Percentiles rank a stretch among this genome's conserved stretches.
phyloP scores from a whole-genome alignment of 73 alveolate species.

The Blepharisma stoltei region DNA sequence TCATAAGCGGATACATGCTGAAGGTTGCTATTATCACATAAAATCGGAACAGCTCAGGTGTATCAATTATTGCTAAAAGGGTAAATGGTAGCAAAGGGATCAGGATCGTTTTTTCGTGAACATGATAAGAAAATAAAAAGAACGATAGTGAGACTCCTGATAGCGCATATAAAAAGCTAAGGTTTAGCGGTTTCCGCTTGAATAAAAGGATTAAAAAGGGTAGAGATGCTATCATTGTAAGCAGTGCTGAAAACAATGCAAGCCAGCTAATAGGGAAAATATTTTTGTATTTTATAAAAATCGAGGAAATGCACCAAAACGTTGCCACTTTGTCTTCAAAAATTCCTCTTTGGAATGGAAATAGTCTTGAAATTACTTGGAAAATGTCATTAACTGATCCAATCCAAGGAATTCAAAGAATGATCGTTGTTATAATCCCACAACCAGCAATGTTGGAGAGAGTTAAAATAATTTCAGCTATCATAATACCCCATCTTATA shows the following conservation, averaged over 20 bases:
- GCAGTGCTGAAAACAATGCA: slow-evolving; percentile 3
- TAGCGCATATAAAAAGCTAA: slow-evolving; percentile 26
- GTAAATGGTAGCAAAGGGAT: slow-evolving; percentile 38
- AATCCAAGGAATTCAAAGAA: slow-evolving; percentile 49
- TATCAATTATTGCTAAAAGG: slow-evolving; percentile 3
- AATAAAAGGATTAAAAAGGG: slow-evolving; percentile 22
- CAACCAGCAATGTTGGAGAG: slow-evolving; percentile 36
- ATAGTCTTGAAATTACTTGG: slow-evolving; percentile 46
- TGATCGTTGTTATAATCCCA: slow-evolving; percentile 26
- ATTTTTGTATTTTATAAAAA: slow-evolving; percentile 33
- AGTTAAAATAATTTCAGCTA: neutral
- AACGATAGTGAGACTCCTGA: slow-evolving; percentile 44
- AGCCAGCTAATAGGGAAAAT: slow-evolving; percentile 2
- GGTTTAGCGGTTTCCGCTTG: neutral
- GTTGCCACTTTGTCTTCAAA: slow-evolving; percentile 64
- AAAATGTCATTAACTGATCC: neutral
- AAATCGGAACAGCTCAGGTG: neutral
- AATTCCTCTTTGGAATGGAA: slow-evolving; percentile 73
- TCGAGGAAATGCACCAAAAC: slow-evolving; percentile 62
- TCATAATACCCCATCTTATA: neutral
- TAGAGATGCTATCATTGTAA: slow-evolving; percentile 17
- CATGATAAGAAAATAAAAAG: slow-evolving; percentile 58
- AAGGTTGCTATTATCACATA: neutral
- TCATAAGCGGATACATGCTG: slow-evolving; percentile 15
- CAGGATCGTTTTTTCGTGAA: slow-evolving; percentile 58